These are phyloP conservation scores for Phytomonas francai DNA, from an alignment of 208 protist genomes.

Conservation along the genomic window DNA sequence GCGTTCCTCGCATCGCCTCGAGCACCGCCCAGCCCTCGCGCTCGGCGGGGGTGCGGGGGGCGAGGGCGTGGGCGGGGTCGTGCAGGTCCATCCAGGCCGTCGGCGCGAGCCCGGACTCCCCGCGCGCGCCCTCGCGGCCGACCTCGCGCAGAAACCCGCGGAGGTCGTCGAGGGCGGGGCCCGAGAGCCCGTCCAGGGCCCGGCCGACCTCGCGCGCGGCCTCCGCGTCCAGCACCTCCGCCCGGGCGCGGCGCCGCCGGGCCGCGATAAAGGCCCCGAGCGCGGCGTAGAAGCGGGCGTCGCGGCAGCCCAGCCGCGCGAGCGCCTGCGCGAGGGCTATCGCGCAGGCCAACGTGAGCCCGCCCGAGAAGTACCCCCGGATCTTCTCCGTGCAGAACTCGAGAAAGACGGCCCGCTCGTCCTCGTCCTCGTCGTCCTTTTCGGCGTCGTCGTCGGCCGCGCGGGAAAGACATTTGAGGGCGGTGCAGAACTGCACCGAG, in stretches of 20 bases:
- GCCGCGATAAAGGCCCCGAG: conserved; percentile 40
- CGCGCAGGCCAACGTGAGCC: conserved; percentile 35
- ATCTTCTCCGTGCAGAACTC: conserved; percentile 49
- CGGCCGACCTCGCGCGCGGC: conserved; percentile 30
- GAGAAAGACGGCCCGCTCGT: conserved; percentile 34
- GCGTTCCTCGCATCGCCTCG: conserved; percentile 60
- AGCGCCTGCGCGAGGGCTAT: conserved; percentile 35
- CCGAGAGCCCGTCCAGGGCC: conserved; percentile 45
- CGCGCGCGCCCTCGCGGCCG: conserved; percentile 20
- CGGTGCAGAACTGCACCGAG: conserved; percentile 66
- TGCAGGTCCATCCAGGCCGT: conserved; percentile 72
- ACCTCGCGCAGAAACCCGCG: conserved; percentile 46
- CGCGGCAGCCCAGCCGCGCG: conserved; percentile 38
- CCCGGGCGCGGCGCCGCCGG: conserved; percentile 18
- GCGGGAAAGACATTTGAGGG: conserved; percentile 42
- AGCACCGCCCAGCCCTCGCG: conserved; percentile 58
- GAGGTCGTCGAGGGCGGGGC: conserved; percentile 29
- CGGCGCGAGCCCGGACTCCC: conserved; percentile 37
- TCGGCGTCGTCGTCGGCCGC: conserved; percentile 1
- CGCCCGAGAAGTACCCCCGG: conserved; percentile 29
- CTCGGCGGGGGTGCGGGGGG: conserved; percentile 47
- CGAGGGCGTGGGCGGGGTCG: conserved; percentile 52
- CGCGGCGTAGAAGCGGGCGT: conserved; percentile 34
- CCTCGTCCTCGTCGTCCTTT: conserved; percentile 17
- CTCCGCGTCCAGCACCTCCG: conserved; percentile 27